Base-by-base conservation (phyloP, 2,329 filamentous ascomycete genomes). In the Calonectria pseudoreteaudii region DNA sequence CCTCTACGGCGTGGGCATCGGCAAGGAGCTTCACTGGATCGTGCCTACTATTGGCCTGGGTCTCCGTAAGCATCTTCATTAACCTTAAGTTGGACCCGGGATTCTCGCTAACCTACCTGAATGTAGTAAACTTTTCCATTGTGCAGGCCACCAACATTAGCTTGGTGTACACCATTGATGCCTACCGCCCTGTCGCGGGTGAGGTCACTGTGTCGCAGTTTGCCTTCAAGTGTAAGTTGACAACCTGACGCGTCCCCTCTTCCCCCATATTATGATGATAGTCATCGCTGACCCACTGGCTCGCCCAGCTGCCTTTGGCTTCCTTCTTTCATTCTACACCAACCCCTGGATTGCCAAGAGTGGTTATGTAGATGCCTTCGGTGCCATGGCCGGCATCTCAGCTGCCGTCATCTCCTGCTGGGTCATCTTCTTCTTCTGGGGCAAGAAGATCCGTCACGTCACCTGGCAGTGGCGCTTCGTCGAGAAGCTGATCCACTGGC, bases 271-370 rank as follows among this genome's bases (percentile, higher is more conserved):
- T n/a, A 9, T 18, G 3, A 20, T 18, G 8, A 5, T 23, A 9
- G 2, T 4, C n/a, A 2, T 3, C 20, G n/a, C 56, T 60, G 36
- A 60, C 56, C 8, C n/a, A 2, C 30, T 31, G n/a, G n/a, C 8
- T 6, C 6, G 9, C 13, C 4, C 36, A 75, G 74, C 86, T 84
- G 81, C 86, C 26, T 90, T 91, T 78, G 89, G 88, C n/a, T 91
- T 91, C 78, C 82, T 90, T 2, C 83, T 91, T 6, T 88, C 86
- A 0, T 91, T 91, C 80, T 91, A 91, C 79, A 90, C 88, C 11
- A 91, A 91, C 76, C 86, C 88, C 0, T 91, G 89, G 89, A 85
- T 91, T 58, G 68, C 66, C 34, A 68, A 86, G 74, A 79, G 79
- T 1, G 90, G 89, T 1, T 90, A 90, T 75, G 68, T 81, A n/a